phyloP scores from a whole-genome alignment of 768 basidiomycete species.

The Podaxis carcinomalis region DNA sequence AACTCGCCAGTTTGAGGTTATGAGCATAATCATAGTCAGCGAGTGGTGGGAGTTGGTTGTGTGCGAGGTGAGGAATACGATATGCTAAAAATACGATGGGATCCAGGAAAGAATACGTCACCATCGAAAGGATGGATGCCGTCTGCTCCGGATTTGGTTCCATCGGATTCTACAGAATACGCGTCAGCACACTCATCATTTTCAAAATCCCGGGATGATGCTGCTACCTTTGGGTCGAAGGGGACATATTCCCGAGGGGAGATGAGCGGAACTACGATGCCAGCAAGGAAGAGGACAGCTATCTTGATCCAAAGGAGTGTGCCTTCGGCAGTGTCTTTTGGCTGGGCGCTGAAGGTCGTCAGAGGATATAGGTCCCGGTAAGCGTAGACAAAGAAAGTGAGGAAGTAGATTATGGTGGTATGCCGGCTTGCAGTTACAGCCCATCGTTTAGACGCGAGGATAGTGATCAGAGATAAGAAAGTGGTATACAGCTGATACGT shows the following conservation, averaged over 20 bases:
- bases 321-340: constrained; percentile 14
- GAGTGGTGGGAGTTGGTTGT: constrained; percentile 58
- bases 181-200: background rate
- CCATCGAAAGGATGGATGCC: constrained; percentile 38
- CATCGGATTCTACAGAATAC: constrained; percentile 26
- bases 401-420: constrained; percentile 19
- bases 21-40: constrained; percentile 53
- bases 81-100: constrained; percentile 44
- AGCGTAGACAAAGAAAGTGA: constrained; percentile 13
- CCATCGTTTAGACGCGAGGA: constrained; percentile 34
- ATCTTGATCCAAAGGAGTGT: constrained; percentile 16
- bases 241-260: constrained; percentile 16
- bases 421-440: constrained; percentile 38
- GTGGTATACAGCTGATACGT: background rate
- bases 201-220: background rate
- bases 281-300: constrained; percentile 6
- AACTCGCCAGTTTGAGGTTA: constrained; percentile 23
- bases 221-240: constrained; percentile 12
- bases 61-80: constrained; percentile 39
- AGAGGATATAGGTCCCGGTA: constrained; percentile 18
- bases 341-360: constrained; percentile 9
- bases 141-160: constrained; percentile 48
- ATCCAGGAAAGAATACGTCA: constrained; percentile 54
- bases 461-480: constrained; percentile 36
- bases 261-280: constrained; percentile 10